These are phyloP conservation scores for Coemansia sp. DNA, from an alignment of 192 early-diverging fungal genomes.

Conservation along the genomic window DNA sequence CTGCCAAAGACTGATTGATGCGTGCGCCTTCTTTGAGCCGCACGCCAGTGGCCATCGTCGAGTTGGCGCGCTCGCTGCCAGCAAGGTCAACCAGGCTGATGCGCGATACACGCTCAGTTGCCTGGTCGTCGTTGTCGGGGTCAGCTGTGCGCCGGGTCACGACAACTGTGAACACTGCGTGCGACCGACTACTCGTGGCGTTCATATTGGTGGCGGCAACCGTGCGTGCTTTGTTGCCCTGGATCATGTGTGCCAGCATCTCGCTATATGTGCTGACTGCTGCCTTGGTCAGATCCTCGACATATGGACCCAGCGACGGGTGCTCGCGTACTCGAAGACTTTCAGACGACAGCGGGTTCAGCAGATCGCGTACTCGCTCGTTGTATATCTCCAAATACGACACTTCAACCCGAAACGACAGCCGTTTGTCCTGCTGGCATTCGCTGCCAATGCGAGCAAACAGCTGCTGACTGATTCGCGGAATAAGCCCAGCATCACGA, in stretches of 20 bases:
- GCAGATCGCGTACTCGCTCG: constrained; percentile 77
- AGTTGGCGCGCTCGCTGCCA: constrained; percentile 86
- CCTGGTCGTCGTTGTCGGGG: constrained; percentile 48
- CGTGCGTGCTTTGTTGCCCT: constrained; percentile 78
- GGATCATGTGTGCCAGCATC: constrained; percentile 73
- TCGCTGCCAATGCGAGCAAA: constrained; percentile 65
- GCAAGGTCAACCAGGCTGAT: constrained; percentile 90
- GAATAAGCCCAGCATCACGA: constrained; percentile 81
- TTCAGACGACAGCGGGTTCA: constrained; percentile 74
- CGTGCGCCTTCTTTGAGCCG: constrained; percentile 90
- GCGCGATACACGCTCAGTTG: constrained; percentile 75
- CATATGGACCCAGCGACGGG: constrained; percentile 79
- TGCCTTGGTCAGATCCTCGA: constrained; percentile 86
- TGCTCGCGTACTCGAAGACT: constrained; percentile 81
- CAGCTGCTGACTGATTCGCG: constrained; percentile 76
- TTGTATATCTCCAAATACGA: constrained; percentile 94
- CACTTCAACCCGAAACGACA: constrained; percentile 69
- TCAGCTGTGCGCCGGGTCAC: constrained; percentile 63
- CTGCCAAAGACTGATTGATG: constrained; percentile 91
- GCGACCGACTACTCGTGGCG: constrained; percentile 84
- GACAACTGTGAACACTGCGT: constrained; percentile 79
- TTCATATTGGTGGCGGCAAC: constrained; percentile 96
- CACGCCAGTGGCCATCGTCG: constrained; percentile 80
- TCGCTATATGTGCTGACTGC: constrained; percentile 74
- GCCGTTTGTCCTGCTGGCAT: constrained; percentile 24